A percentile compares a stretch with the other conserved stretches of the same genome.
Evolutionary conservation across 768 basidiomycete species (phyloP).

Genomic region (Nidula microcarpa): DNA sequence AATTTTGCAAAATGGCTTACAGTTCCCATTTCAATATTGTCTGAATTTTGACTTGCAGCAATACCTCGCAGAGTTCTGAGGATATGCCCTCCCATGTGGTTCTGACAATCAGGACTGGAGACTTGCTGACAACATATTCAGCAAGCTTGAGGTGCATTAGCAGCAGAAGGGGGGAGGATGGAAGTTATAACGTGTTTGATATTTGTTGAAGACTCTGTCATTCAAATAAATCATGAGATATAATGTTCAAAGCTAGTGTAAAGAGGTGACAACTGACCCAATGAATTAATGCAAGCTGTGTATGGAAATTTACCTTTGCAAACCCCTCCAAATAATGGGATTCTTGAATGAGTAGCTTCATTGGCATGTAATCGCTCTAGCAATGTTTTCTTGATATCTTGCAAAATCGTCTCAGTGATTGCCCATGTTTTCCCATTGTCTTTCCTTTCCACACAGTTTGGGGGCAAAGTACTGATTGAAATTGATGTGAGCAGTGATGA

Average conservation of each 20-base stretch:
- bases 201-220: not conserved
- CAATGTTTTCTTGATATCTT: not conserved
- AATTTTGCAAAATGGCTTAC: no score
- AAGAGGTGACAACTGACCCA: not conserved
- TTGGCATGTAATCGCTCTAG: not conserved
- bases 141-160: conserved; percentile 3
- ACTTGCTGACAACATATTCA: conserved; percentile 5
- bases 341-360: not conserved
- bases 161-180: not conserved
- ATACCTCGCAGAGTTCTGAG: conserved; percentile 4
- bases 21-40: not conserved
- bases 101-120: conserved; percentile 8
- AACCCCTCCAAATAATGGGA: not conserved
- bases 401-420: not conserved
- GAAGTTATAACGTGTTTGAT: not conserved
- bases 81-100: conserved; percentile 16
- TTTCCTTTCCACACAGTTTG: not conserved
- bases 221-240: not conserved
- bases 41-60: conserved; percentile 3
- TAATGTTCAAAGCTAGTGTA: not conserved
- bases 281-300: not conserved
- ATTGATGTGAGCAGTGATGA: not conserved
- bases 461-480: not conserved
- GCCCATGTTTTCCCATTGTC: no score
- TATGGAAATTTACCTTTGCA: not conserved